Conservation (phyloP, 2,329 filamentous ascomycete genomes). For the Clathrospora elynae region DNA sequence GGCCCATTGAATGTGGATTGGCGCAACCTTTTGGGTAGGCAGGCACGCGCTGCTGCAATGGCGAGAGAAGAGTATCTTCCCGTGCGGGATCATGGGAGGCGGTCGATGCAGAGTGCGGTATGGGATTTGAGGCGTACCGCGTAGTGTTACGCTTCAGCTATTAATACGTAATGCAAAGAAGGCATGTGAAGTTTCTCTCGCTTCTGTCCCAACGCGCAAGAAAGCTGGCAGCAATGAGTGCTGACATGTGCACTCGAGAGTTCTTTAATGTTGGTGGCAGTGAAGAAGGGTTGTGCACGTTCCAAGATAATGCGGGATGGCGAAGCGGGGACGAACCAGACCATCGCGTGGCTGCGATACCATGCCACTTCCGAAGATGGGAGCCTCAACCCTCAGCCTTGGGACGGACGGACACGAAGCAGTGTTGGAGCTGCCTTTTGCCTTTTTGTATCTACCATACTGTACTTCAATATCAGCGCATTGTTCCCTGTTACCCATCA, state of each 20-base stretch:
- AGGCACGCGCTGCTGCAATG: too few relatives aligned
- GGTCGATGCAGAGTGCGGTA: too few relatives aligned
- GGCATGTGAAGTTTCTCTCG: neutral
- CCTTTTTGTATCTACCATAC: constrained; percentile 27
- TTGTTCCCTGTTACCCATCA: constrained; percentile 13
- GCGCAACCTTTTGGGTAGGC: too few relatives aligned
- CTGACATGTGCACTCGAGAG: too few relatives aligned
- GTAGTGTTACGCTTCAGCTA: too few relatives aligned
- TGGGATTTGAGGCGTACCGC: too few relatives aligned
- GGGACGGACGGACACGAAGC: constrained; percentile 20
- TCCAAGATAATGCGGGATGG: constrained; percentile 9
- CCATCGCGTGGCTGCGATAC: constrained; percentile 26
- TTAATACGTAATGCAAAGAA: too few relatives aligned
- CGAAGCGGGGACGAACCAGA: constrained; percentile 13
- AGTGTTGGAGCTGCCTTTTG: constrained; percentile 10
- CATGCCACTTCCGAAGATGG: constrained; percentile 9
- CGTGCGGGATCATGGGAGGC: too few relatives aligned
- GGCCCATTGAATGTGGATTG: too few relatives aligned
- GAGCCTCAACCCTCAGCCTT: constrained; percentile 40
- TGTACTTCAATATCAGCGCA: constrained; percentile 16
- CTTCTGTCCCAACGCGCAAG: neutral
- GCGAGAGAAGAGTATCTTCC: neutral
- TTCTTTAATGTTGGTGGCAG: too few relatives aligned
- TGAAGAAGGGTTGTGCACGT: too few relatives aligned
- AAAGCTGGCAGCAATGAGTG: too few relatives aligned